These are phyloP conservation scores for Marasmius tenuissimus DNA, from an alignment of 1,284 basidiomycete species.

Conservation along the genomic window DNA sequence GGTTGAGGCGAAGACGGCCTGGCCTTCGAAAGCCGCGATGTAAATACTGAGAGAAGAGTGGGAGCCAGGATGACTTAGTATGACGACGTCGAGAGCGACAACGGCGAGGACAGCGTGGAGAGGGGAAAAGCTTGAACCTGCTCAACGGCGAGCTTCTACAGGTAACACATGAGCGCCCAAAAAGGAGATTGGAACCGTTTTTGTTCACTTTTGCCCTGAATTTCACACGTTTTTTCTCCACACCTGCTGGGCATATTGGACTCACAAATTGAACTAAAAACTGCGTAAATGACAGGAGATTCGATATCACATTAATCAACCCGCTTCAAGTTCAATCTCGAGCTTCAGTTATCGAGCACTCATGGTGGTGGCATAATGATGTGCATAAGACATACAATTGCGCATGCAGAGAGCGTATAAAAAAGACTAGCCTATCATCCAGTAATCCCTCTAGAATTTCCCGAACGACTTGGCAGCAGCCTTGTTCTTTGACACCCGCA, in stretches of 20 bases:
- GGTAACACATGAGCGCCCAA: not conserved
- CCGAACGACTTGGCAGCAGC: conserved; percentile 86
- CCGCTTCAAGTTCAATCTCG: too few species aligned
- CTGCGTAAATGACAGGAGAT: too few species aligned
- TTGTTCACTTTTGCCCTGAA: not conserved
- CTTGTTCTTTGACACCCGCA: conserved; percentile 91
- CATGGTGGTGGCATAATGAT: not conserved
- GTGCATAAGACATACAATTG: conserved; percentile 19
- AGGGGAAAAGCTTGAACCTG: conserved; percentile 5
- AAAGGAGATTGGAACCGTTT: not conserved
- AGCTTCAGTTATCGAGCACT: too few species aligned
- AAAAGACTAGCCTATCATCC: conserved; percentile 18
- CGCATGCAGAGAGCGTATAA: conserved; percentile 19
- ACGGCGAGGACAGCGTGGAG: conserved; percentile 15
- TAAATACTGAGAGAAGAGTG: conserved; percentile 72
- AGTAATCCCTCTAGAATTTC: conserved; percentile 75
- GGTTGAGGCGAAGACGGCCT: conserved; percentile 70
- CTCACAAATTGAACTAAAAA: too few species aligned
- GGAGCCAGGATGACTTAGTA: conserved; percentile 67
- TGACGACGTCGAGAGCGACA: conserved; percentile 16
- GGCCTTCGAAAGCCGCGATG: conserved; percentile 67
- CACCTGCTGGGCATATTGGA: not conserved
- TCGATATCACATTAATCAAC: too few species aligned
- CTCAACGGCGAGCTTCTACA: not conserved
- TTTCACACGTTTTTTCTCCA: not conserved